Conservation (phyloP, 305 asterid genomes). For the Fraxinus angustifolia region DNA sequence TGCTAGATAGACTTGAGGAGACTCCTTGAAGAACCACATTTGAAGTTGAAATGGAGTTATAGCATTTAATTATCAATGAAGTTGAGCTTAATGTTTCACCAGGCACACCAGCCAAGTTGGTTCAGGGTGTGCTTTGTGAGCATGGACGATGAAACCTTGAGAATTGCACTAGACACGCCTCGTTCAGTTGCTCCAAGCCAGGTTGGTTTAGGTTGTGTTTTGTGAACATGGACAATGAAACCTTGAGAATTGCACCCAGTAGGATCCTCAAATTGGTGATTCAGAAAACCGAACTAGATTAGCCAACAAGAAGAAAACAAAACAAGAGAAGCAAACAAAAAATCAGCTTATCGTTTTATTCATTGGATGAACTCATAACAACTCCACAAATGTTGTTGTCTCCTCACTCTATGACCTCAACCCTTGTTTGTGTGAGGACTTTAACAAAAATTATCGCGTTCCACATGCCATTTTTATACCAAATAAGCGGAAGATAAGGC, state of each 20-base stretch:
- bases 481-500: constrained; percentile 12
- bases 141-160: constrained; percentile 46
- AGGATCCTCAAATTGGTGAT: constrained; percentile 54
- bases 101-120: constrained; percentile 56
- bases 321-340: constrained; percentile 53
- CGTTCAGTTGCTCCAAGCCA: constrained; percentile 46
- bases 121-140: constrained; percentile 54
- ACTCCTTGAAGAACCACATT: constrained; percentile 37
- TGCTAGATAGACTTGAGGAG: constrained; percentile 54
- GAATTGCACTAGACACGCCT: constrained; percentile 20
- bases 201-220: constrained; percentile 65
- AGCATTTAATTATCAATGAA: constrained; percentile 41
- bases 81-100: constrained; percentile 56
- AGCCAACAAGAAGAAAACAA: constrained; percentile 31
- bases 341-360: constrained; percentile 58
- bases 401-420: constrained; percentile 74
- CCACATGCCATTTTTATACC: background rate
- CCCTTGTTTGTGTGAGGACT: constrained; percentile 61
- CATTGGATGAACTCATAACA: constrained; percentile 56
- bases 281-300: constrained; percentile 17
- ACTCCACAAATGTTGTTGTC: constrained; percentile 34
- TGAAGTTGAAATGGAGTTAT: constrained; percentile 45
- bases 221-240: constrained; percentile 56
- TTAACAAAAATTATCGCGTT: constrained; percentile 1
- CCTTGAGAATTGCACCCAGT: constrained; percentile 31